Conservation (phyloP, 805 yeast genomes). For the Saturnispora saitoi region DNA sequence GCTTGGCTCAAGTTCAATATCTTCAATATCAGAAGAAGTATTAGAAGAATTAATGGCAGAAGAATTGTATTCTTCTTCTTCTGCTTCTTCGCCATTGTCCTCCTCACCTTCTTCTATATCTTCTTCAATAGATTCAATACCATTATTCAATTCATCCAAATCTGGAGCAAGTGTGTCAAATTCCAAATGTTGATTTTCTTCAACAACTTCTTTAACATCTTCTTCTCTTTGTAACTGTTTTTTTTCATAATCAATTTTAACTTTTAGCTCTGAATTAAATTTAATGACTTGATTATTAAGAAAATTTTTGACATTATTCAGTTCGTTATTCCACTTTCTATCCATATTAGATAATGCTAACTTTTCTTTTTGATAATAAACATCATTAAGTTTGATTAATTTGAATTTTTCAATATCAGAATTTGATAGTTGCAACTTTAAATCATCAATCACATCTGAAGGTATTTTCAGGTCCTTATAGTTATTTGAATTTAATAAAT, state of each 20-base stretch:
- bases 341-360: constrained; percentile 17
- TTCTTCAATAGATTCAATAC: constrained; percentile 3
- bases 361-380: constrained; percentile 20
- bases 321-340: constrained; percentile 23
- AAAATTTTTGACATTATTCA: constrained; percentile 18
- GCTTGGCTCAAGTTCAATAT: background rate
- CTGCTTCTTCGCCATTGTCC: constrained; percentile 7
- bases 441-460: constrained; percentile 15
- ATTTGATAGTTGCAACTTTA: constrained; percentile 16
- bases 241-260: constrained; percentile 12
- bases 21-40: background rate
- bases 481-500: constrained; percentile 4
- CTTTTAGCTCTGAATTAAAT: constrained; percentile 11
- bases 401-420: constrained; percentile 23
- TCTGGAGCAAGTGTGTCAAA: constrained; percentile 5
- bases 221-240: constrained; percentile 9
- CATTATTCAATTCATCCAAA: background rate
- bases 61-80: background rate
- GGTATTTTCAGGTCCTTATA: constrained; percentile 10
- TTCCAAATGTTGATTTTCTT: constrained; percentile 11
- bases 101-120: constrained; percentile 3
- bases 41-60: background rate
- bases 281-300: constrained; percentile 16
- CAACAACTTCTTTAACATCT: constrained; percentile 12
- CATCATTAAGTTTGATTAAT: constrained; percentile 23